phyloP scores from a whole-genome alignment of 2,329 filamentous ascomycete species.

The Xylariaceae sp. region DNA sequence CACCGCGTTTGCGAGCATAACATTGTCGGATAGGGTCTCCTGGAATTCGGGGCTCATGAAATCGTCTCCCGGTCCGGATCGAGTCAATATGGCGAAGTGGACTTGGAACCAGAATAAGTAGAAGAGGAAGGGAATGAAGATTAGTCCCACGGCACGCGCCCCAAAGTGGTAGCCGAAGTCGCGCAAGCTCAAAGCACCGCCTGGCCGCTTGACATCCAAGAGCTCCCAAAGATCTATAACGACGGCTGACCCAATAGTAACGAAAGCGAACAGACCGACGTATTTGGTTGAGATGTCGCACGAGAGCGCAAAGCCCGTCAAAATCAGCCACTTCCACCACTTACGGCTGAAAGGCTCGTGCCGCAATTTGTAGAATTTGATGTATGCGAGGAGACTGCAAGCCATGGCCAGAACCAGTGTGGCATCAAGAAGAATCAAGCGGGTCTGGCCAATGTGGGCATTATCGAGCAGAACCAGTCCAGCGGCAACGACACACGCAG shows the following conservation, averaged over 20 bases:
- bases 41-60: slow-evolving; percentile 99
- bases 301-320: slow-evolving; percentile 91
- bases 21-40: slow-evolving; percentile 91
- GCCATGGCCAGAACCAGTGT: slow-evolving; percentile 96
- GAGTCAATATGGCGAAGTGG: slow-evolving; percentile 83
- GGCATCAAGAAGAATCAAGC: slow-evolving; percentile 90
- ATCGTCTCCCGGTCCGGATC: slow-evolving; percentile 91
- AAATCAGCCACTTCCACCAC: slow-evolving; percentile 99
- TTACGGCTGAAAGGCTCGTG: slow-evolving; percentile 87
- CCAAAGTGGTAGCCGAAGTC: slow-evolving; percentile 86
- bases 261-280: slow-evolving; percentile 92
- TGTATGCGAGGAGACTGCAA: slow-evolving; percentile 86
- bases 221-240: slow-evolving; percentile 93
- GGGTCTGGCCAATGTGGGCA: slow-evolving; percentile 93
- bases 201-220: slow-evolving; percentile 79
- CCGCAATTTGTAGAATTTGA: slow-evolving; percentile 95
- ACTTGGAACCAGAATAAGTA: slow-evolving; percentile 99
- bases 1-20: slow-evolving; percentile 82
- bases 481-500: slow-evolving; percentile 82
- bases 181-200: slow-evolving; percentile 72
- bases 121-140: slow-evolving; percentile 91
- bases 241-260: slow-evolving; percentile 93
- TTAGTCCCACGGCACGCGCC: slow-evolving; percentile 79
- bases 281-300: slow-evolving; percentile 99
- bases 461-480: slow-evolving; percentile 92